These are phyloP conservation scores for Agrocybe pediades DNA, from an alignment of 768 basidiomycete genomes.

Conservation along the genomic window DNA sequence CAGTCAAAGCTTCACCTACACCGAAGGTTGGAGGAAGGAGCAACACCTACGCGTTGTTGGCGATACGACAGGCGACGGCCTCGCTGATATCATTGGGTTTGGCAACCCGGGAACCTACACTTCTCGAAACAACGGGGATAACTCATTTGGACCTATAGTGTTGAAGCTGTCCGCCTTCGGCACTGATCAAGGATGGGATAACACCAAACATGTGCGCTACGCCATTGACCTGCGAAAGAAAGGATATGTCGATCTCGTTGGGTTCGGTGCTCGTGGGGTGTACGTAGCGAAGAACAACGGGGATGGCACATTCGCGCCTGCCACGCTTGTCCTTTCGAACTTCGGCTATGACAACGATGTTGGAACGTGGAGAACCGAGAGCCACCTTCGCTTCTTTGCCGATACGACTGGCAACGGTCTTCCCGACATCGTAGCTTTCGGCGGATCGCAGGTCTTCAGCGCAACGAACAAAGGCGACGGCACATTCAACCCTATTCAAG, in stretches of 20 bases:
- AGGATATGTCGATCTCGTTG: constrained; percentile 16
- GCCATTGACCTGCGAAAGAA: constrained; percentile 11
- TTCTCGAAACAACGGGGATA: constrained; percentile 18
- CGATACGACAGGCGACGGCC: constrained; percentile 11
- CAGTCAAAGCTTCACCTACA: constrained; percentile 10
- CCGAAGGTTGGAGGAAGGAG: constrained; percentile 14
- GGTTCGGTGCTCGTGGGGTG: constrained; percentile 13
- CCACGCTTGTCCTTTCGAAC: constrained; percentile 4
- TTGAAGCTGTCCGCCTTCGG: constrained; percentile 5
- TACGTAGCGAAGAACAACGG: constrained; percentile 12
- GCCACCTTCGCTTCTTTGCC: constrained; percentile 6
- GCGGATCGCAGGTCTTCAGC: background rate
- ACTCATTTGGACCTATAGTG: constrained; percentile 6
- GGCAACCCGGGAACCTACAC: constrained; percentile 13
- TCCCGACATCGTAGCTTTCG: constrained; percentile 6
- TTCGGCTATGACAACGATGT: constrained; percentile 6
- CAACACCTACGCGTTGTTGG: constrained; percentile 19
- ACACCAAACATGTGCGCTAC: constrained; percentile 17
- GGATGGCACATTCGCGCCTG: constrained; percentile 2
- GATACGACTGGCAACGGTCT: constrained; percentile 6
- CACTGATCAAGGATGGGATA: constrained; percentile 9
- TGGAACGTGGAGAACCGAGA: constrained; percentile 4
- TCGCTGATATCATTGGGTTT: constrained; percentile 18
- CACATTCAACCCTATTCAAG: background rate
- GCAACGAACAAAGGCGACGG: constrained; percentile 6